Evolutionary conservation across 106 monocot genomes (phyloP).

Genomic region (Phalaenopsis equestris): DNA sequence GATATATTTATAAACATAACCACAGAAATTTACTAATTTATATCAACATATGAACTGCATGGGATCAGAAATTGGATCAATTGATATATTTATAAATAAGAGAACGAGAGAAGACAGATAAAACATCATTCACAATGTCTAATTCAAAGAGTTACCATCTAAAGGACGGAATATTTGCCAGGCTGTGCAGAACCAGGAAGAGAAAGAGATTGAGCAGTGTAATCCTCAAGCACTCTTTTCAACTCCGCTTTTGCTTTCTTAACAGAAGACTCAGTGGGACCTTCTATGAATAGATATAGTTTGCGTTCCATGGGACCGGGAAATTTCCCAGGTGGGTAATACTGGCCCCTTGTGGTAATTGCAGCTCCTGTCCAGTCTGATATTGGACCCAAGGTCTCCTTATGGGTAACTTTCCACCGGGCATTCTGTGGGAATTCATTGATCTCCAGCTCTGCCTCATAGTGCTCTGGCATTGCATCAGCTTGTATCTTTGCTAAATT

Average conservation of each 20-base stretch:
- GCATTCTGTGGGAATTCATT: constrained; percentile 97
- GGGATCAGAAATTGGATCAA: not conserved
- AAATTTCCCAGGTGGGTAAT: constrained; percentile 64
- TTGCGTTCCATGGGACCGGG: constrained; percentile 71
- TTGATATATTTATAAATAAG: not conserved
- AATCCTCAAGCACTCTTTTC: constrained; percentile 85
- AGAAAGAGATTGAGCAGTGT: constrained; percentile 54
- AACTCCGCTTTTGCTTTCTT: constrained; percentile 90
- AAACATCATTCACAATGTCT: not conserved
- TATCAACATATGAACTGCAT: not conserved
- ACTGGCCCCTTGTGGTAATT: constrained; percentile 85
- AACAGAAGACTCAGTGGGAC: constrained; percentile 83
- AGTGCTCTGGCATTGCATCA: constrained; percentile 88
- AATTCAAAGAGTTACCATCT: constrained; percentile 4
- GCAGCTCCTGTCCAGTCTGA: constrained; percentile 95
- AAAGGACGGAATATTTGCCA: constrained; percentile 92
- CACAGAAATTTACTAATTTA: not conserved
- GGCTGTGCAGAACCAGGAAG: constrained; percentile 80
- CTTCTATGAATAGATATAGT: constrained; percentile 88
- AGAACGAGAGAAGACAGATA: not conserved
- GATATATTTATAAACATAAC: not conserved
- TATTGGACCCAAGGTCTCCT: constrained; percentile 89
- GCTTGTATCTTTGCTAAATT: constrained; percentile 95
- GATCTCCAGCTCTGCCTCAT: constrained; percentile 91
- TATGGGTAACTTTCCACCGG: constrained; percentile 93